These are phyloP conservation scores for Pseudozyma flocculosa DNA, from an alignment of 1,284 basidiomycete species.

Conservation along the genomic window DNA sequence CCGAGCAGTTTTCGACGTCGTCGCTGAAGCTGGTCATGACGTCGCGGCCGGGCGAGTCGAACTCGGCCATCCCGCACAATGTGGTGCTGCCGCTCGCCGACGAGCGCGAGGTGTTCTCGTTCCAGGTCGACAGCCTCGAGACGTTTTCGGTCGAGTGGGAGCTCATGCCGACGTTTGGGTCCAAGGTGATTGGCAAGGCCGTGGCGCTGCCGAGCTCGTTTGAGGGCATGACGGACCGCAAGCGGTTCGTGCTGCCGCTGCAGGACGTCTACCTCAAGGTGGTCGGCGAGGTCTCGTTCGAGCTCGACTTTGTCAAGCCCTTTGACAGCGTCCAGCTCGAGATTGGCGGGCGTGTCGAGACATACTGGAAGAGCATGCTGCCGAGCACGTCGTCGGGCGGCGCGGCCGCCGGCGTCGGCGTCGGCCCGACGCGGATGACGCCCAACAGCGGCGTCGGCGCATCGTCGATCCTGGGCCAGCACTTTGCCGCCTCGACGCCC, in stretches of 20 bases:
- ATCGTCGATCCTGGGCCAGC: slow-evolving; percentile 9
- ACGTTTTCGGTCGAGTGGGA: slow-evolving; percentile 86
- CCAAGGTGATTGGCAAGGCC: slow-evolving; percentile 91
- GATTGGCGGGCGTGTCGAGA: slow-evolving; percentile 75
- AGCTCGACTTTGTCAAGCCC: slow-evolving; percentile 81
- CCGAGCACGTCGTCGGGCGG: slow-evolving; percentile 15
- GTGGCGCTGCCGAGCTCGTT: slow-evolving; percentile 79
- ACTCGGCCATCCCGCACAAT: slow-evolving; percentile 63
- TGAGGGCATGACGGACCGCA: slow-evolving; percentile 59
- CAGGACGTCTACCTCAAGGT: slow-evolving; percentile 89
- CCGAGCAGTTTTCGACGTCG: slow-evolving; percentile 61
- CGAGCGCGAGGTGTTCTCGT: slow-evolving; percentile 79
- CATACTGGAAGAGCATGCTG: slow-evolving; percentile 58
- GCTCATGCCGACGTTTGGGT: slow-evolving; percentile 97
- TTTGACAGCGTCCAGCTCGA: slow-evolving; percentile 93
- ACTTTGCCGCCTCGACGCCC: slow-evolving; percentile 1
- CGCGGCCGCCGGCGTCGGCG: neutral
- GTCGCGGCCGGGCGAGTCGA: slow-evolving; percentile 74
- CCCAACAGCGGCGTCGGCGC: slow-evolving; percentile 37
- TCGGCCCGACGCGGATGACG: slow-evolving; percentile 37
- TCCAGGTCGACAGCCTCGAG: slow-evolving; percentile 78
- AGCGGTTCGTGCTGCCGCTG: slow-evolving; percentile 65
- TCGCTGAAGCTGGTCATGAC: slow-evolving; percentile 93
- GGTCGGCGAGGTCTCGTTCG: slow-evolving; percentile 92
- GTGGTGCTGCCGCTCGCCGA: slow-evolving; percentile 76